Evolutionary conservation across 805 yeast genomes (phyloP).

Genomic region (Lachancea dasiensis): DNA sequence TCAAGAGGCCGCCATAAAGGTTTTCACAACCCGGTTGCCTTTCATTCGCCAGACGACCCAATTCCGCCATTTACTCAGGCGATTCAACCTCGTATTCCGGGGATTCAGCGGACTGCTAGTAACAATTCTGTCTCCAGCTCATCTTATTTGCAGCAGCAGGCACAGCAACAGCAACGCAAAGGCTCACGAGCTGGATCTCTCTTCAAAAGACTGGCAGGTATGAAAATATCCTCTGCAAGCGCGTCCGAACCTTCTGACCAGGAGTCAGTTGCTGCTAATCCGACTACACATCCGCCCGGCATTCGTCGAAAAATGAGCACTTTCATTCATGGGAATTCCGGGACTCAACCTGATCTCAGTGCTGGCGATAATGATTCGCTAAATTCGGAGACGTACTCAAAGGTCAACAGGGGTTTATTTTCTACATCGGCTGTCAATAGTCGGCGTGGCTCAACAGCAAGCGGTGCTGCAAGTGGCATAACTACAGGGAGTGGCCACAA

Average conservation of each 20-base stretch:
- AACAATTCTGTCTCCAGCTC: slow-evolving; percentile 2
- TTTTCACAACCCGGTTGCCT: slow-evolving; percentile 7
- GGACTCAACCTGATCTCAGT: not conserved
- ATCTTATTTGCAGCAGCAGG: not conserved
- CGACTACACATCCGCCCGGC: slow-evolving; percentile 4
- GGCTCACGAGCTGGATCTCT: slow-evolving; percentile 9
- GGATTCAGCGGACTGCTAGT: slow-evolving; percentile 6
- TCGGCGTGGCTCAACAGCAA: slow-evolving; percentile 15
- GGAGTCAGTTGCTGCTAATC: slow-evolving; percentile 1
- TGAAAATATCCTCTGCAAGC: slow-evolving; percentile 6
- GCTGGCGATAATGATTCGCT: not conserved
- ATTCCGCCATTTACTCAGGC: slow-evolving; percentile 10
- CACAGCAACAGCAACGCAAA: slow-evolving; percentile 6
- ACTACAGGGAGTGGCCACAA: not conserved
- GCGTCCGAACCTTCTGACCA: slow-evolving; percentile 7
- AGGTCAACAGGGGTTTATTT: slow-evolving; percentile 1
- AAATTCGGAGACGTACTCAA: not conserved
- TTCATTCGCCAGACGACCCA: slow-evolving; percentile 10
- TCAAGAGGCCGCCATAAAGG: slow-evolving; percentile 6
- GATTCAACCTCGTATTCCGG: slow-evolving; percentile 7
- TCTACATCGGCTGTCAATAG: slow-evolving; percentile 6
- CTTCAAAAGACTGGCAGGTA: slow-evolving; percentile 8
- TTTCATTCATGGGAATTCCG: slow-evolving; percentile 16
- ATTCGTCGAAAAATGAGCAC: slow-evolving; percentile 21
- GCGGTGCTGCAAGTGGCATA: slow-evolving; percentile 7